Conservation (phyloP, 768 basidiomycete species). For the Mycena galopus region DNA sequence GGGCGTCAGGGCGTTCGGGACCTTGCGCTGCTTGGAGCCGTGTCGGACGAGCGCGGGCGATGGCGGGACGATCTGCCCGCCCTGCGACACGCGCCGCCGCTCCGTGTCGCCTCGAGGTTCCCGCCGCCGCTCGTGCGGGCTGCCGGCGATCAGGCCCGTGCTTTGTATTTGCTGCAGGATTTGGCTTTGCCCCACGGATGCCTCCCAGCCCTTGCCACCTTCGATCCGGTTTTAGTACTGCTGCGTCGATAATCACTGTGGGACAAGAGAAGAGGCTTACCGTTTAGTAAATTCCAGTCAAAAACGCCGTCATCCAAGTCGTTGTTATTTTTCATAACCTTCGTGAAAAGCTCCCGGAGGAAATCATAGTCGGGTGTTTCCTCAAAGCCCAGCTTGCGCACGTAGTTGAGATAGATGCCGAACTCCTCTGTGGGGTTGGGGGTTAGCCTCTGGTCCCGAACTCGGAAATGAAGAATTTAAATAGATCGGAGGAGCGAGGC, state of each 20-base stretch:
- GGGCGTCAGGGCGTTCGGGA: slow-evolving; percentile 71
- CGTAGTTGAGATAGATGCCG: slow-evolving; percentile 98
- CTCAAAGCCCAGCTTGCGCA: slow-evolving; percentile 98
- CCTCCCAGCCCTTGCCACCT: slow-evolving; percentile 97
- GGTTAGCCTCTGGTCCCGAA: slow-evolving; percentile 1
- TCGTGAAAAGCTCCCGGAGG: slow-evolving; percentile 92
- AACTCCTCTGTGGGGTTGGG: slow-evolving; percentile 83
- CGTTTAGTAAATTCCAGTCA: slow-evolving; percentile 96
- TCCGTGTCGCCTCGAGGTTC: slow-evolving; percentile 72
- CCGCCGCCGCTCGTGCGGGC: slow-evolving; percentile 68
- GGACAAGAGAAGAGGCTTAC: slow-evolving; percentile 51
- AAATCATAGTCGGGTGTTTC: slow-evolving; percentile 99
- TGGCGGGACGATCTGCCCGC: slow-evolving; percentile 71
- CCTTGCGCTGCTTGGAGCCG: slow-evolving; percentile 78
- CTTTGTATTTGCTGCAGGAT: slow-evolving; percentile 76
- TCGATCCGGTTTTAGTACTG: background rate
- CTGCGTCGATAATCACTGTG: background rate
- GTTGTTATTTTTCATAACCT: slow-evolving; percentile 91
- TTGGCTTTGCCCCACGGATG: slow-evolving; percentile 74
- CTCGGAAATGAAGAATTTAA: slow-evolving; percentile 18
- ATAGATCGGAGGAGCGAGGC: slow-evolving; percentile 2
- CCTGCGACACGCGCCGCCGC: slow-evolving; percentile 73
- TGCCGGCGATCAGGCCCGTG: slow-evolving; percentile 56
- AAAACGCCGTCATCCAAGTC: slow-evolving; percentile 95
- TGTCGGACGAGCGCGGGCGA: slow-evolving; percentile 85